Percentiles rank a stretch among this genome's conserved stretches.
Conservation (phyloP, 2,329 filamentous ascomycete genomes). For the Diaporthe sp. region DNA sequence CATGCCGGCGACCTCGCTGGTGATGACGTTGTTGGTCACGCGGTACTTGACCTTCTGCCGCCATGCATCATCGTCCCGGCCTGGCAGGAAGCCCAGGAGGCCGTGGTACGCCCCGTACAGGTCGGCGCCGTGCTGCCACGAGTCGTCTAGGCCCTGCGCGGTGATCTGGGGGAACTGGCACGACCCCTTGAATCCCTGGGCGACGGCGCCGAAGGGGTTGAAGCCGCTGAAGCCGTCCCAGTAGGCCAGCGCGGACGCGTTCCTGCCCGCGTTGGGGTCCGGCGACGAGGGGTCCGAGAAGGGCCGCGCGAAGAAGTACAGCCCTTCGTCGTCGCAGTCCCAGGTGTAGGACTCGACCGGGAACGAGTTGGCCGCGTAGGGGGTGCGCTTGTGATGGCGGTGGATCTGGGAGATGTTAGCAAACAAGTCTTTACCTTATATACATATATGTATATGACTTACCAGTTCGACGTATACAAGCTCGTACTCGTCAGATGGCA, state of each 20-base stretch:
- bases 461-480: conserved; percentile 84
- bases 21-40: conserved; percentile 87
- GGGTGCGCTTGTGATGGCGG: conserved; percentile 87
- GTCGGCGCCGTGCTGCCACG: conserved; percentile 82
- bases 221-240: conserved; percentile 72
- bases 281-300: conserved; percentile 49
- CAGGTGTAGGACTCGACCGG: conserved; percentile 80
- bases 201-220: conserved; percentile 73
- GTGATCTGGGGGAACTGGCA: conserved; percentile 90
- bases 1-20: conserved; percentile 84
- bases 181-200: conserved; percentile 77
- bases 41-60: conserved; percentile 70
- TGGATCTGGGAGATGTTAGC: conserved; percentile 69
- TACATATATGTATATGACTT: conserved; percentile 47
- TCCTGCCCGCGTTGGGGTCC: conserved; percentile 34
- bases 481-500: conserved; percentile 67
- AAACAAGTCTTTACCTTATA: not conserved
- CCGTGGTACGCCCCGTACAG: conserved; percentile 82
- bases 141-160: conserved; percentile 78
- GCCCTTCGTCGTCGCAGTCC: conserved; percentile 78
- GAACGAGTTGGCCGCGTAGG: conserved; percentile 83
- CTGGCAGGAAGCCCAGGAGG: conserved; percentile 76
- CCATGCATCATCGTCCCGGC: conserved; percentile 57
- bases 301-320: conserved; percentile 78
- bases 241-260: conserved; percentile 68